phyloP scores from a whole-genome alignment of 108 stramenopile genomes.

The Skeletonema tropicum region DNA sequence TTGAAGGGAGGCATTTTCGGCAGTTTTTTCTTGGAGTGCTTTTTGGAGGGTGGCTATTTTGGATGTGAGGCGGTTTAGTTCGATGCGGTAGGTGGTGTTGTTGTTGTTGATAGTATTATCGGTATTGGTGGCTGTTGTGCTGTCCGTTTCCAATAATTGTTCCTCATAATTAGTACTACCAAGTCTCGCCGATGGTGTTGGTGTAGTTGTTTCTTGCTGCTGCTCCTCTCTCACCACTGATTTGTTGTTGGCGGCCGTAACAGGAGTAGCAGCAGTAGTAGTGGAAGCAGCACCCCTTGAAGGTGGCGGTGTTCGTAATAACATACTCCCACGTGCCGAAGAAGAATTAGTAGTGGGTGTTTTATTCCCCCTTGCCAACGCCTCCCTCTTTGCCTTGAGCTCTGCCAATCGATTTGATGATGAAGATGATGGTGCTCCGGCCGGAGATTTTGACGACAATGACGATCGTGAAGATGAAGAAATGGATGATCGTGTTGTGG shows the following conservation, averaged over 20 bases:
- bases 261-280: background rate
- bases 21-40: constrained; percentile 22
- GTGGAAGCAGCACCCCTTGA: background rate
- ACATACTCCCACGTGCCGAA: no score
- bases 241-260: background rate
- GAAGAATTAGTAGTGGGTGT: background rate
- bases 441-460: background rate
- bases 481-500: background rate
- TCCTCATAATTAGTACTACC: background rate
- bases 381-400: constrained; percentile 39
- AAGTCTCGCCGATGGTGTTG: no score
- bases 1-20: constrained; percentile 38
- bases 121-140: constrained; percentile 7
- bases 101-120: constrained; percentile 17
- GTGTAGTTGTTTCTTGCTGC: background rate
- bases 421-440: background rate
- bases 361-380: constrained; percentile 9
- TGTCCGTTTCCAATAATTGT: background rate
- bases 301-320: no score
- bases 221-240: background rate
- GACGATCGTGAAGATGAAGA: no score
- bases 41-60: constrained; percentile 27
- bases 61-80: constrained; percentile 36
- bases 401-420: constrained; percentile 24
- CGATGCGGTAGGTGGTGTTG: constrained; percentile 26